phyloP scores from a whole-genome alignment of 2,329 filamentous ascomycete genomes.

The Mollisiaceae sp. region DNA sequence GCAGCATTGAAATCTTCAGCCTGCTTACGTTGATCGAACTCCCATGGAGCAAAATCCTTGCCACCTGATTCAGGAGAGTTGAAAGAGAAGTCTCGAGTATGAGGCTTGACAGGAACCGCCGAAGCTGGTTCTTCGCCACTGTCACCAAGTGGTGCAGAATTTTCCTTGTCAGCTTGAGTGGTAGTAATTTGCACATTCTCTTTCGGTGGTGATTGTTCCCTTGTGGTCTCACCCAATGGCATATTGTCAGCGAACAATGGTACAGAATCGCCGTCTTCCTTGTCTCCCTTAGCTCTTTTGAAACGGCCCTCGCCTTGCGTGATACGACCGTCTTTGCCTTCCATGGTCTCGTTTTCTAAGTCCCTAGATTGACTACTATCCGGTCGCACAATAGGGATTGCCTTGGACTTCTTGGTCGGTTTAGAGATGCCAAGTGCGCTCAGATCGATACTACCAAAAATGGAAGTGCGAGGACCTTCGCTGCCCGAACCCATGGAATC shows the following conservation, averaged over 20 bases:
- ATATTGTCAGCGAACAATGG: slow-evolving; percentile 71
- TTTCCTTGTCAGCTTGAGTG: slow-evolving; percentile 41
- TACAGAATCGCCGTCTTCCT: slow-evolving; percentile 72
- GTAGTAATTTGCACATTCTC: slow-evolving; percentile 24
- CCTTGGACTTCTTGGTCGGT: slow-evolving; percentile 76
- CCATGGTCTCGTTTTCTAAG: slow-evolving; percentile 46
- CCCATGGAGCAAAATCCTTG: slow-evolving; percentile 64
- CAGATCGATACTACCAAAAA: slow-evolving; percentile 74
- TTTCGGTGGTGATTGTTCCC: slow-evolving; percentile 42
- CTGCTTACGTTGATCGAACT: slow-evolving; percentile 56
- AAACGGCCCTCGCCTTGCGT: slow-evolving; percentile 69
- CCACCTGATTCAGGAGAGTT: slow-evolving; percentile 55
- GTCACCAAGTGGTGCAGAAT: slow-evolving; percentile 35
- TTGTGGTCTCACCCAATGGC: slow-evolving; percentile 43
- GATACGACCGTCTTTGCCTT: slow-evolving; percentile 65
- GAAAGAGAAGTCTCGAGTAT: slow-evolving; percentile 57
- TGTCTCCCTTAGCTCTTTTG: slow-evolving; percentile 74
- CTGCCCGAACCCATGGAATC: slow-evolving; percentile 54
- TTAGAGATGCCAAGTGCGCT: slow-evolving; percentile 66
- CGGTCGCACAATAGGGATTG: slow-evolving; percentile 78
- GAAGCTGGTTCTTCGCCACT: slow-evolving; percentile 18
- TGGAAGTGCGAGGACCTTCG: slow-evolving; percentile 52
- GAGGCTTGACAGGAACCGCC: slow-evolving; percentile 46
- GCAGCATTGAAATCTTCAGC: slow-evolving; percentile 45
- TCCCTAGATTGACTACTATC: slow-evolving; percentile 50